Percentiles rank a stretch among this genome's conserved stretches.
Evolutionary conservation across 305 asterid species (phyloP).

Genomic region (Galium porrigens): DNA sequence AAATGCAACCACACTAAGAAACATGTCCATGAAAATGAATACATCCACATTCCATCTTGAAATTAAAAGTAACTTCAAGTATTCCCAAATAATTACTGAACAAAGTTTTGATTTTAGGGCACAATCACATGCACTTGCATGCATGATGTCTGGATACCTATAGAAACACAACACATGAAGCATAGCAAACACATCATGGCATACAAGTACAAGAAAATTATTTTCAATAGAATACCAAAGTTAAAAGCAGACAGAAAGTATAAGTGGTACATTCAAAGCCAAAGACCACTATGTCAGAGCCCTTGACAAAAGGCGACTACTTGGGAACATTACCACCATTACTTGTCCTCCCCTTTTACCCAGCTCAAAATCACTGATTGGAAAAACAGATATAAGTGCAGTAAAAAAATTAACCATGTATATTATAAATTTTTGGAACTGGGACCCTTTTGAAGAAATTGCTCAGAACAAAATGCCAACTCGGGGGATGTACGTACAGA

Average conservation of each 20-base stretch:
- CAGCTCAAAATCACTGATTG: not conserved
- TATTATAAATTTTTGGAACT: not conserved
- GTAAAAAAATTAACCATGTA: not conserved
- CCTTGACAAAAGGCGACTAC: not conserved
- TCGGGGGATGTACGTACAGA: not conserved
- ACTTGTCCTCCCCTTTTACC: not conserved
- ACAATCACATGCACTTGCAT: too few relatives aligned
- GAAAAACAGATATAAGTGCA: not conserved
- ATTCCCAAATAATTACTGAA: too few relatives aligned
- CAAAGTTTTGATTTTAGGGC: too few relatives aligned
- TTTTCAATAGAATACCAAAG: not conserved
- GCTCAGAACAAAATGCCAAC: not conserved
- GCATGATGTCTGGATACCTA: too few relatives aligned
- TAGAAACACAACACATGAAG: too few relatives aligned
- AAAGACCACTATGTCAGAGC: not conserved
- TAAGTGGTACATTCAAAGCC: not conserved
- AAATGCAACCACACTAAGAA: not conserved
- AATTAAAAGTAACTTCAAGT: not conserved
- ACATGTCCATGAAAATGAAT: not conserved
- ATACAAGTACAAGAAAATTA: not conserved
- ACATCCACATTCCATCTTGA: too few relatives aligned
- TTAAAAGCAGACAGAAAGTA: not conserved
- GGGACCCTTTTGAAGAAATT: not conserved
- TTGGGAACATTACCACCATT: not conserved
- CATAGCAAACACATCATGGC: not conserved